Evolutionary conservation across 2,329 filamentous ascomycete genomes (phyloP), one percentile per base, ranked within the genome.

Genomic region (Canariomyces notabilis): DNA sequence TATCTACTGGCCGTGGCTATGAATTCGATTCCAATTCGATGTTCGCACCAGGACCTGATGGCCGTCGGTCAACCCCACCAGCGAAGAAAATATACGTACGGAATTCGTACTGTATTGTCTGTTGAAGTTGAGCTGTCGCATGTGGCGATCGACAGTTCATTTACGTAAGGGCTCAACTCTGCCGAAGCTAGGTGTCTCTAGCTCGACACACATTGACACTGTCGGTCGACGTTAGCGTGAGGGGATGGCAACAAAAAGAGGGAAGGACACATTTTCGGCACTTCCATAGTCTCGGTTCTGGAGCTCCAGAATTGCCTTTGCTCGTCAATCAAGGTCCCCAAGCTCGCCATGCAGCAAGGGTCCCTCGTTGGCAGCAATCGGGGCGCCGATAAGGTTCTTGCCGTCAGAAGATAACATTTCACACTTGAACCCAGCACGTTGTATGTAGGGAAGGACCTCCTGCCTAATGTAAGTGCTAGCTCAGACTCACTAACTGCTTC

Each of bases 111-210:
- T n/a, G n/a, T n/a, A n/a, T n/a, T n/a, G n/a, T n/a, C n/a, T n/a
- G n/a, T n/a, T n/a, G n/a, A n/a, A 11, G 26, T 29, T 29, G 26
- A 8, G 9, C 36, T 35, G 15, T 23, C 36, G 37, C 21, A 40
- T 41, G 15, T 36, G 31, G 32, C 22, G 46, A 48, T 48, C 46
- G 41, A 22, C 46, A 14, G 23, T 16, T 11, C 7, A 3, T 48
- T 48, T 48, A 48, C 46, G 46, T 48, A 48, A 48, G 41, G 46
- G 36, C 23, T 48, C 46, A 32, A 44, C 41, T 40, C 31, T 26
- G 18, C 20, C 21, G 32, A 20, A 35, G 19, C 18, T 42, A 37
- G 38, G 26, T 19, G n/a, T 22, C 35, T 19, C 19, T 19, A 32
- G 40, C 46, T 36, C 29, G 31, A 26, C 9, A 29, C 26, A 29